Conservation (phyloP, 169 alveolate species). For the Cryptosporidium tyzzeri region DNA sequence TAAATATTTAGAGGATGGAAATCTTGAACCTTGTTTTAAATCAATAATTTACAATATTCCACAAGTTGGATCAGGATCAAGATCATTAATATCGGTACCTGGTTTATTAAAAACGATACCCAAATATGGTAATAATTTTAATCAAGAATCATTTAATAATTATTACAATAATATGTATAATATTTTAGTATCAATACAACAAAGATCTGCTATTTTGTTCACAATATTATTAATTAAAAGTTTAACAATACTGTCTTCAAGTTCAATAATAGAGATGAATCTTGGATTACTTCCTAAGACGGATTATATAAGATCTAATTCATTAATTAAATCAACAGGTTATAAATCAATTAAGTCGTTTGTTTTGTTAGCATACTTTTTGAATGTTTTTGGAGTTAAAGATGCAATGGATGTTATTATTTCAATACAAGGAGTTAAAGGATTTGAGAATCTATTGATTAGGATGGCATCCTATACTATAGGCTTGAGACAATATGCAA, state of each 20-base stretch:
- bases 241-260: not conserved
- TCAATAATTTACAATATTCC: not conserved
- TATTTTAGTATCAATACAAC: not conserved
- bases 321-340: conserved; percentile 36
- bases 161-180: conserved; percentile 5
- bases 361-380: conserved; percentile 7
- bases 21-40: not conserved
- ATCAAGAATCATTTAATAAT: not conserved
- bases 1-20: not conserved
- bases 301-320: conserved; percentile 26
- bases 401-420: conserved; percentile 19
- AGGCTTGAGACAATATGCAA: conserved; percentile 56
- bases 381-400: conserved; percentile 13
- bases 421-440: conserved; percentile 40
- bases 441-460: conserved; percentile 20
- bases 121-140: not conserved
- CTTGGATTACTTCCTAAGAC: conserved; percentile 36
- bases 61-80: not conserved
- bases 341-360: conserved; percentile 30
- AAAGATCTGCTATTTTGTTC: conserved; percentile 12
- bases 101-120: not conserved
- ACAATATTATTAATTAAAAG: conserved; percentile 1
- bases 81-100: not conserved
- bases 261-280: conserved; percentile 16
- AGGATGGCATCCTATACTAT: conserved; percentile 42